Conservation (phyloP, 129 eudicot species). For the Lactuca sativa region DNA sequence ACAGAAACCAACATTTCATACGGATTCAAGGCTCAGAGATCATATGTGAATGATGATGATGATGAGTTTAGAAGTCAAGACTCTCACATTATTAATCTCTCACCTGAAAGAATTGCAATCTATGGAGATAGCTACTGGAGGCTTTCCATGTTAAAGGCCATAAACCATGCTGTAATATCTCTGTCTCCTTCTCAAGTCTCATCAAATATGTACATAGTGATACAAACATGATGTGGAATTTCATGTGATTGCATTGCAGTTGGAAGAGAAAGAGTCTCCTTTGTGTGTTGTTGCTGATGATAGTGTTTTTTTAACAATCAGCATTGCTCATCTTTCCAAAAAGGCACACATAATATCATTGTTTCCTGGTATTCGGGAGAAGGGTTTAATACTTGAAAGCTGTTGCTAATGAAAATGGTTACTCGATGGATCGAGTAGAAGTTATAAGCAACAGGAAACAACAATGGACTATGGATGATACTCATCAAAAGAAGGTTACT, state of each 20-base stretch:
- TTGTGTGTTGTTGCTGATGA: conserved; percentile 79
- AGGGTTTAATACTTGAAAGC: conserved; percentile 64
- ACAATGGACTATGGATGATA: conserved; percentile 44
- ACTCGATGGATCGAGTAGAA: conserved; percentile 50
- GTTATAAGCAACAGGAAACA: conserved; percentile 41
- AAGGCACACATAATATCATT: conserved; percentile 53
- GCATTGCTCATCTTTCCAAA: conserved; percentile 59
- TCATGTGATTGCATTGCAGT: conserved; percentile 54
- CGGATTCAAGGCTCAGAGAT: conserved; percentile 40
- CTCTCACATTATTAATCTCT: conserved; percentile 34
- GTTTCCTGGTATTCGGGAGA: conserved; percentile 71
- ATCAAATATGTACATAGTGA: neutral
- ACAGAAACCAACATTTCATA: conserved; percentile 74
- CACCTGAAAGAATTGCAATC: conserved; percentile 76
- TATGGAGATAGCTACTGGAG: conserved; percentile 78
- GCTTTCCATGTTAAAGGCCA: conserved; percentile 48
- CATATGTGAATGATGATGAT: conserved; percentile 34
- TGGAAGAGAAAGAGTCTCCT: conserved; percentile 48
- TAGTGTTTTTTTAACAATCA: conserved; percentile 68
- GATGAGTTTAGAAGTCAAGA: conserved; percentile 21
- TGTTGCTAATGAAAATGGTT: conserved; percentile 65
- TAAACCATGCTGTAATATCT: conserved; percentile 48
- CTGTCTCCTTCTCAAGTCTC: conserved; percentile 2
- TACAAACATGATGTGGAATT: neutral
- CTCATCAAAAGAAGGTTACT: conserved; percentile 54